Conservation (phyloP, 2,329 filamentous ascomycete species). For the Neodidymelliopsis sp. region DNA sequence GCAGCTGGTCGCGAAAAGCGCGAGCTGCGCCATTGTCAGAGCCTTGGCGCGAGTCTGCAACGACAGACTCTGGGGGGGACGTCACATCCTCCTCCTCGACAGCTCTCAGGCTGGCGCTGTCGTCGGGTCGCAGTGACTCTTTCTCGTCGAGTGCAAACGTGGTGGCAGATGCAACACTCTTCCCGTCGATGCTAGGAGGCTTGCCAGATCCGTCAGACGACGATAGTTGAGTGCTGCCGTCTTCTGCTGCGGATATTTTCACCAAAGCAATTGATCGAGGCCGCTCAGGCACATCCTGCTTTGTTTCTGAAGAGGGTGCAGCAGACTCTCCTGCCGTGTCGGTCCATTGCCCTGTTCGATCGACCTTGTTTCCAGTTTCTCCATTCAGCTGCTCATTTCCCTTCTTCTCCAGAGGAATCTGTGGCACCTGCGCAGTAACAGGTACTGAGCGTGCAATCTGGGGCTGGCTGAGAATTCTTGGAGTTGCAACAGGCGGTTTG, state of each 20-base stretch:
- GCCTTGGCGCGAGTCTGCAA: constrained; percentile 78
- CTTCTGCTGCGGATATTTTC: constrained; percentile 50
- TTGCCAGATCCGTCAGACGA: constrained; percentile 74
- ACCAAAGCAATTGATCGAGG: constrained; percentile 39
- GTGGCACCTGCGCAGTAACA: constrained; percentile 26
- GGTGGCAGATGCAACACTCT: constrained; percentile 91
- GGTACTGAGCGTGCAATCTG: constrained; percentile 29
- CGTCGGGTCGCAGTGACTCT: constrained; percentile 91
- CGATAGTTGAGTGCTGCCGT: constrained; percentile 55
- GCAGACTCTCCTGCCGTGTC: constrained; percentile 30
- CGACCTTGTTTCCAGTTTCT: constrained; percentile 21
- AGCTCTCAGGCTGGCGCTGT: constrained; percentile 91
- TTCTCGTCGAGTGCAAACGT: constrained; percentile 98
- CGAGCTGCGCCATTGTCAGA: constrained; percentile 74
- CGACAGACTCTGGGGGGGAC: constrained; percentile 77
- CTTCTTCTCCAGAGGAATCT: constrained; percentile 22
- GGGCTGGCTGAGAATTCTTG: constrained; percentile 30
- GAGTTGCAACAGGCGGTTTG: constrained; percentile 38
- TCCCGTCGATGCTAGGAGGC: constrained; percentile 82
- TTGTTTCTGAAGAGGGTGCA: constrained; percentile 56
- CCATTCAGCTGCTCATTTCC: constrained; percentile 5
- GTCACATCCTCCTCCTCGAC: constrained; percentile 89
- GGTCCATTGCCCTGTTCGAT: constrained; percentile 35
- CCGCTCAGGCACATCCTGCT: constrained; percentile 38
- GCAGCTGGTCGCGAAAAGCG: constrained; percentile 64